Evolutionary conservation across 108 stramenopile genomes (phyloP).

Genomic region (Seminavis robusta): DNA sequence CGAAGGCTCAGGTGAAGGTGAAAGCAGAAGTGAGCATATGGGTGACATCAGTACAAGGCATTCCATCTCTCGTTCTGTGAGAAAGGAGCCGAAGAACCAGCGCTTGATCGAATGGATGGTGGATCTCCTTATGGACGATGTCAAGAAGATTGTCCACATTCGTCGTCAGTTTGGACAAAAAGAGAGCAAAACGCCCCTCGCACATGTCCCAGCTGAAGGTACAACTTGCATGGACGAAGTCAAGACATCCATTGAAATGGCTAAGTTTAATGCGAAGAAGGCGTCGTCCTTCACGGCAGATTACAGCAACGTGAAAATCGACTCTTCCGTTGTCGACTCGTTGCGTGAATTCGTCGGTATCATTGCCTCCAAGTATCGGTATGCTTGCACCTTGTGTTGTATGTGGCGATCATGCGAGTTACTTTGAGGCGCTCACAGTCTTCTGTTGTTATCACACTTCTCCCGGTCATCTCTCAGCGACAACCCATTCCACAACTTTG

Average conservation of each 20-base stretch:
- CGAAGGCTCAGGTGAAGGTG: too few relatives aligned
- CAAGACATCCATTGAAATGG: conserved; percentile 12
- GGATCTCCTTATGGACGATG: conserved; percentile 6
- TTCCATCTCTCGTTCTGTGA: too few relatives aligned
- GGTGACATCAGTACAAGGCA: too few relatives aligned
- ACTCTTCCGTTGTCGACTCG: conserved; percentile 2
- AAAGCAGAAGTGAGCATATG: too few relatives aligned
- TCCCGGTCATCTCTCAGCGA: too few relatives aligned
- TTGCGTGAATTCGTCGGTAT: conserved; percentile 11
- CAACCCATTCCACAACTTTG: too few relatives aligned
- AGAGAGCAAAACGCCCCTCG: not conserved
- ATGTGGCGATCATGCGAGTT: too few relatives aligned
- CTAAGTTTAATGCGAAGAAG: conserved; percentile 21
- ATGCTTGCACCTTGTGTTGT: not conserved
- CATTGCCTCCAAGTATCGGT: conserved; percentile 11
- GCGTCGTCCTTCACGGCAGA: conserved; percentile 1
- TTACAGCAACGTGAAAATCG: not conserved
- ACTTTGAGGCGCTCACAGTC: too few relatives aligned
- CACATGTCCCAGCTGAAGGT: conserved; percentile 4
- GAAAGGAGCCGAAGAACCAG: conserved; percentile 6
- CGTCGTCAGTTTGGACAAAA: too few relatives aligned
- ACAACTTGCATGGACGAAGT: too few relatives aligned
- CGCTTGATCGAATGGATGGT: conserved; percentile 25
- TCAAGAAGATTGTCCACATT: conserved; percentile 15
- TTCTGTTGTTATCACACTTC: too few relatives aligned